Evolutionary conservation across 1,139 yeast species (phyloP).

Genomic region (Blastobotrys illinoisensis): DNA sequence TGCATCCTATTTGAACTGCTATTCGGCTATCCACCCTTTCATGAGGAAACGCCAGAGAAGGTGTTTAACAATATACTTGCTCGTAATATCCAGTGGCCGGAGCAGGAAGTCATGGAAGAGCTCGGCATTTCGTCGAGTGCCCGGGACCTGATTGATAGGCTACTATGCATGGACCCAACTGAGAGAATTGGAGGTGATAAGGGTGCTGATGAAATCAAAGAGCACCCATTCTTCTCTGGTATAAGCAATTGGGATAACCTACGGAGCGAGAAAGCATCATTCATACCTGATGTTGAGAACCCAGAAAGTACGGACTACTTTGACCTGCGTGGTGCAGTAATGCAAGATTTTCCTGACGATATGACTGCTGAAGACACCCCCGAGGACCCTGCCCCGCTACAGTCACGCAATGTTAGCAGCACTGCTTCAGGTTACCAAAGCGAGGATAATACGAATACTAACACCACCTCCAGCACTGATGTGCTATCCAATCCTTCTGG

Average conservation of each 20-base stretch:
- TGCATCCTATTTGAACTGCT: constrained; percentile 89
- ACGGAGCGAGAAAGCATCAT: constrained; percentile 72
- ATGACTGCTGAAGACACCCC: constrained; percentile 17
- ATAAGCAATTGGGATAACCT: constrained; percentile 66
- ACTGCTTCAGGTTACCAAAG: constrained; percentile 16
- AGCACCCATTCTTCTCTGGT: constrained; percentile 68
- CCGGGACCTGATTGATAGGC: constrained; percentile 59
- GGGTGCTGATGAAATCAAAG: constrained; percentile 74
- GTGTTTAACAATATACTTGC: constrained; percentile 77
- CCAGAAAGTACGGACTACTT: constrained; percentile 92
- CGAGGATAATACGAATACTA: constrained; percentile 4
- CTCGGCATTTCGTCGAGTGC: constrained; percentile 56
- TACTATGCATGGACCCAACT: constrained; percentile 59
- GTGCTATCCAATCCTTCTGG: constrained; percentile 8
- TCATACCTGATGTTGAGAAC: constrained; percentile 71
- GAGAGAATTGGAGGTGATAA: constrained; percentile 61
- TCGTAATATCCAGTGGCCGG: constrained; percentile 82
- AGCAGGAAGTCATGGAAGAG: constrained; percentile 24
- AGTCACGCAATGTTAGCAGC: constrained; percentile 2
- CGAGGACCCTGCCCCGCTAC: constrained; percentile 4
- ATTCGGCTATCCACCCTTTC: constrained; percentile 94
- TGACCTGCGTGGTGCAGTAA: constrained; percentile 78
- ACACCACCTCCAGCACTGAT: constrained; percentile 11
- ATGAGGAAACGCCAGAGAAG: constrained; percentile 69
- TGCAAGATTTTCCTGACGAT: constrained; percentile 31